Conservation (phyloP, 257 asterid genomes). For the Fraxinus cuspidata region DNA sequence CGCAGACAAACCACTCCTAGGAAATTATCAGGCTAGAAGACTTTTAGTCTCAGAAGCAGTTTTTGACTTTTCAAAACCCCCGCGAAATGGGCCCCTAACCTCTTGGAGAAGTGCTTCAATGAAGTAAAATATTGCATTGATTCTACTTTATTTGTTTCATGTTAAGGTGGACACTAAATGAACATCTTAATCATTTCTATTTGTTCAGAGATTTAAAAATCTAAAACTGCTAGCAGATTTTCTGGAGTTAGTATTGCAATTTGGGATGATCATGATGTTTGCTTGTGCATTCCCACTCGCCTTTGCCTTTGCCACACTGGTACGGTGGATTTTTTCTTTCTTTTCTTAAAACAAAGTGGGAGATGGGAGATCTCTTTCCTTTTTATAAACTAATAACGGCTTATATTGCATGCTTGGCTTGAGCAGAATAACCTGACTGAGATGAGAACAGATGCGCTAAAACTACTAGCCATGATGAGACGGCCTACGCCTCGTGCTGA, state of each 20-base stretch:
- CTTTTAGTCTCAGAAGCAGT: too few relatives aligned
- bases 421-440: constrained; percentile 81
- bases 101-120: not conserved
- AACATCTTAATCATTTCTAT: not conserved
- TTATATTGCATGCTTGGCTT: constrained; percentile 1
- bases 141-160: not conserved
- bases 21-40: too few relatives aligned
- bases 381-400: not conserved
- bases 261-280: constrained; percentile 97
- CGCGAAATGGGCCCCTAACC: not conserved
- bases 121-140: not conserved
- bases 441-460: constrained; percentile 91
- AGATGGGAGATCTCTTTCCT: not conserved
- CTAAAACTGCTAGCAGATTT: constrained; percentile 57
- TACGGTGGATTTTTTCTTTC: constrained; percentile 28
- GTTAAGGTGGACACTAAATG: not conserved
- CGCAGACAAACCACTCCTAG: too few relatives aligned
- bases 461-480: constrained; percentile 82
- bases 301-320: constrained; percentile 88
- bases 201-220: constrained; percentile 3
- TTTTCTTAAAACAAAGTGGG: not conserved
- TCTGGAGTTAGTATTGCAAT: constrained; percentile 91
- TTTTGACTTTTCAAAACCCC: too few relatives aligned
- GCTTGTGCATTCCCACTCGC: constrained; percentile 98
- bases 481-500: constrained; percentile 85